A percentile compares a stretch with the other conserved stretches of the same genome.
Conservation (phyloP, 1,284 basidiomycete species). For the Ustilago lituana region DNA sequence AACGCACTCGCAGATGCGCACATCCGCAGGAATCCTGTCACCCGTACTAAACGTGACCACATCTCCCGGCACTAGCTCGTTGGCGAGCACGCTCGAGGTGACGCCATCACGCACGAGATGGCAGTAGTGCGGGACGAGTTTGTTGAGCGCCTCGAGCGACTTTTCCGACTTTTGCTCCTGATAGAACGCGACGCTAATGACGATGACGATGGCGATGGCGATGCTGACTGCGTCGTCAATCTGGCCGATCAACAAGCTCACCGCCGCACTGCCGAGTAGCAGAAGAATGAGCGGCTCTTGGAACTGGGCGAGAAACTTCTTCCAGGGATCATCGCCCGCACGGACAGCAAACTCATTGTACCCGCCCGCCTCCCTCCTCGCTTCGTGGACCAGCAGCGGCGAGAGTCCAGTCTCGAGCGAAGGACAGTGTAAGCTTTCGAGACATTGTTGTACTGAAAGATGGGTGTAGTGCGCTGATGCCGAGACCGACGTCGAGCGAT, state of each 20-base stretch:
- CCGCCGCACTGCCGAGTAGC: slow-evolving; percentile 83
- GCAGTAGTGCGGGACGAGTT: slow-evolving; percentile 94
- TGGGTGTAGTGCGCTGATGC: slow-evolving; percentile 48
- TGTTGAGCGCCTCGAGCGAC: slow-evolving; percentile 91
- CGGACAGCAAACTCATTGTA: slow-evolving; percentile 90
- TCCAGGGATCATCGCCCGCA: slow-evolving; percentile 78
- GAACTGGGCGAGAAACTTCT: slow-evolving; percentile 91
- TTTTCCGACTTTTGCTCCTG: slow-evolving; percentile 95
- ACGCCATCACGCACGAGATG: slow-evolving; percentile 79
- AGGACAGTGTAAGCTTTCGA: slow-evolving; percentile 40
- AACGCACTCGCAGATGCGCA: slow-evolving; percentile 80
- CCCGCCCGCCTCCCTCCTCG: slow-evolving; percentile 39
- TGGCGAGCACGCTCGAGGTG: slow-evolving; percentile 78
- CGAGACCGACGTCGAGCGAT: slow-evolving; percentile 9
- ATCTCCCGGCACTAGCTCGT: slow-evolving; percentile 94
- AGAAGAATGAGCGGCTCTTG: slow-evolving; percentile 93
- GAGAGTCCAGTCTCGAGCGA: slow-evolving; percentile 50
- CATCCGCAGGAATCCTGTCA: slow-evolving; percentile 93
- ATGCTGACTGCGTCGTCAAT: slow-evolving; percentile 94
- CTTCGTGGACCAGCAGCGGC: slow-evolving; percentile 31
- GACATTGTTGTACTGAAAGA: slow-evolving; percentile 40
- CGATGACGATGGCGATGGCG: slow-evolving; percentile 89
- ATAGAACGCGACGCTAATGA: slow-evolving; percentile 92
- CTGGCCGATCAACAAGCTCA: slow-evolving; percentile 91
- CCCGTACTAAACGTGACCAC: slow-evolving; percentile 84